Percentiles rank a stretch among this genome's conserved stretches.
phyloP scores from a whole-genome alignment of 495 filamentous ascomycete genomes.

The Penicillium lagena region DNA sequence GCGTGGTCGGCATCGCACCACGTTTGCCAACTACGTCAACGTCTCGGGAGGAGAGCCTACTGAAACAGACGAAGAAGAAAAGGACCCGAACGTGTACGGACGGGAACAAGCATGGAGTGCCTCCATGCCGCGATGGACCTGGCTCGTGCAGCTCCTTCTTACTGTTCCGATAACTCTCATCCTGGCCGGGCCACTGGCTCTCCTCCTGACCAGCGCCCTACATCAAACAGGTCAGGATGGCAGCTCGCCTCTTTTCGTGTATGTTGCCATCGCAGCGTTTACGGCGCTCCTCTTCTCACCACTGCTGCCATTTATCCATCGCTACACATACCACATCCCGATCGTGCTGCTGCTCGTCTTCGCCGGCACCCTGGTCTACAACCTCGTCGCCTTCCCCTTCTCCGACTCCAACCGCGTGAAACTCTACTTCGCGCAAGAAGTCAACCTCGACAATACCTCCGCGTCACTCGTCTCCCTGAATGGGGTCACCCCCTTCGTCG shows the following conservation, averaged over 20 bases:
- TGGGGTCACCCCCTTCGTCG: slow-evolving; percentile 67
- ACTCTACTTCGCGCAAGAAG: slow-evolving; percentile 74
- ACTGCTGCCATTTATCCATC: slow-evolving; percentile 76
- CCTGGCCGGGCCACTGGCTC: slow-evolving; percentile 63
- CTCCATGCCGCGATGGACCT: slow-evolving; percentile 71
- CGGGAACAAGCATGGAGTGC: slow-evolving; percentile 82
- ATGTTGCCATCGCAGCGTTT: slow-evolving; percentile 60
- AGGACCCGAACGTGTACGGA: slow-evolving; percentile 53
- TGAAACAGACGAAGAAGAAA: slow-evolving; percentile 26
- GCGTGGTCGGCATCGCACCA: slow-evolving; percentile 51
- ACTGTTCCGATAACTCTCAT: slow-evolving; percentile 71
- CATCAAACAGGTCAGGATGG: slow-evolving; percentile 80
- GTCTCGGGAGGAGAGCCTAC: slow-evolving; percentile 25
- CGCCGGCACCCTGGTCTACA: slow-evolving; percentile 75
- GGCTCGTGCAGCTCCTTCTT: slow-evolving; percentile 80
- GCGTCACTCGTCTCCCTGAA: slow-evolving; percentile 61
- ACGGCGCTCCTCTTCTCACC: slow-evolving; percentile 72
- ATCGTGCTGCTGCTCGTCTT: slow-evolving; percentile 68
- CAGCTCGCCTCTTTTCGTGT: slow-evolving; percentile 56
- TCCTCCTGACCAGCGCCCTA: slow-evolving; percentile 66
- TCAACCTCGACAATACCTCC: slow-evolving; percentile 66
- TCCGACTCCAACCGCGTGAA: slow-evolving; percentile 73
- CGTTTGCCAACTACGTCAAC: slow-evolving; percentile 65
- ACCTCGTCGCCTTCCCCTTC: slow-evolving; percentile 84
- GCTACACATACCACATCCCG: slow-evolving; percentile 77